Conservation (phyloP, 768 basidiomycete species). For the Tulasnella sp. region DNA sequence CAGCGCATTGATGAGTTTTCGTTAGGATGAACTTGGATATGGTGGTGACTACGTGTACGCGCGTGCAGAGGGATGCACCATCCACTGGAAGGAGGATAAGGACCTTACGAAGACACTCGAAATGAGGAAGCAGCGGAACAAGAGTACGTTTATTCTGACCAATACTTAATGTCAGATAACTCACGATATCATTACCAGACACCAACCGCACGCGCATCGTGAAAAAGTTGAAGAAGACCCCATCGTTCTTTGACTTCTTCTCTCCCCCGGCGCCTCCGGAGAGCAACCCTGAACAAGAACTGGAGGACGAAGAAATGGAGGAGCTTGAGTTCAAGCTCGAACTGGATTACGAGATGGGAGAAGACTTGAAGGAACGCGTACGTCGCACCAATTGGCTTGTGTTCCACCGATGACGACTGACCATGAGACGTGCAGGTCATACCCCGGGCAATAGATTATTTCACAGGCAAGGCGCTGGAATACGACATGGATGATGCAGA, state of each 20-base stretch:
- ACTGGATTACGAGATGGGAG: conserved; percentile 95
- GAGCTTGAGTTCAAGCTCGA: conserved; percentile 90
- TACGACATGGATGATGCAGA: conserved; percentile 36
- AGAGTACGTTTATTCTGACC: conserved; percentile 46
- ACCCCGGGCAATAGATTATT: conserved; percentile 91
- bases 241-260: conserved; percentile 99
- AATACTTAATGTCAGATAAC: neutral
- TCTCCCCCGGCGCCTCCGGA: conserved; percentile 60
- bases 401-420: neutral
- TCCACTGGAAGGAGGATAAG: conserved; percentile 97
- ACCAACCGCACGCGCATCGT: conserved; percentile 37
- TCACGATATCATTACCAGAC: conserved; percentile 23
- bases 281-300: conserved; percentile 58
- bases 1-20: neutral
- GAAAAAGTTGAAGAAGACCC: conserved; percentile 72
- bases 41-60: conserved; percentile 95
- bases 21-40: conserved; percentile 73
- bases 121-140: conserved; percentile 99
- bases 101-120: conserved; percentile 95
- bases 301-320: conserved; percentile 75
- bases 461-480: conserved; percentile 90
- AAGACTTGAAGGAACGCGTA: conserved; percentile 95
- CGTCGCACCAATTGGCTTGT: conserved; percentile 17
- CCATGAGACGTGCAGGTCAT: conserved; percentile 48
- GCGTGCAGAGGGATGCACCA: conserved; percentile 78